Evolutionary conservation across 169 alveolate species (phyloP).

Genomic region (Cryptosporidium meleagridis): DNA sequence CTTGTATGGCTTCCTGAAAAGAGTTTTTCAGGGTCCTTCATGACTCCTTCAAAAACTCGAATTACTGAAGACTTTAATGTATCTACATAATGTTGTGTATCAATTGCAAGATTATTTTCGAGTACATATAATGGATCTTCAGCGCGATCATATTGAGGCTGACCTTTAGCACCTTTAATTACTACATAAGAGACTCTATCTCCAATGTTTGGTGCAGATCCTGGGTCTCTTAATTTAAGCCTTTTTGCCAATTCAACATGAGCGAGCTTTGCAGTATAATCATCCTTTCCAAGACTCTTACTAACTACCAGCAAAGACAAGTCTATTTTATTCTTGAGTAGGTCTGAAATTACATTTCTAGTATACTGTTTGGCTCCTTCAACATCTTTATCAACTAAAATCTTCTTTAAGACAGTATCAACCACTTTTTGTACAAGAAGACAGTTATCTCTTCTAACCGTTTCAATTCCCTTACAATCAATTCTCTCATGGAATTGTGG

Average conservation of each 20-base stretch:
- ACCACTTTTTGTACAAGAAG: constrained; percentile 94
- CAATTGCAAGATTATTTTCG: constrained; percentile 96
- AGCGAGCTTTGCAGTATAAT: constrained; percentile 95
- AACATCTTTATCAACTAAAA: constrained; percentile 91
- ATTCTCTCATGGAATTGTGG: constrained; percentile 96
- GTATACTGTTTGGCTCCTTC: constrained; percentile 92
- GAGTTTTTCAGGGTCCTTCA: constrained; percentile 91
- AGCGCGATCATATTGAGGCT: constrained; percentile 95
- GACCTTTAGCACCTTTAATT: constrained; percentile 94
- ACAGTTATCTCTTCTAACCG: constrained; percentile 98
- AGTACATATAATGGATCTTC: constrained; percentile 99
- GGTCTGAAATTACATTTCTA: constrained; percentile 85
- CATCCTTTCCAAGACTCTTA: constrained; percentile 94
- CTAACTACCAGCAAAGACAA: constrained; percentile 96
- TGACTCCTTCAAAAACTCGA: constrained; percentile 92
- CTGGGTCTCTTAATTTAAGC: constrained; percentile 94
- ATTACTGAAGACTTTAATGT: constrained; percentile 92
- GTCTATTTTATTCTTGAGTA: constrained; percentile 96
- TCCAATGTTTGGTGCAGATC: constrained; percentile 97
- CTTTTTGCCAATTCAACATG: constrained; percentile 99
- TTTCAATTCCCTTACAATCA: constrained; percentile 97
- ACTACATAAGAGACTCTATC: constrained; percentile 98
- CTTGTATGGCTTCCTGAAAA: constrained; percentile 91
- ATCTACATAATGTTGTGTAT: constrained; percentile 96
- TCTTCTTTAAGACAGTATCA: constrained; percentile 89